A percentile compares a stretch with the other conserved stretches of the same genome.
These are phyloP conservation scores for Colletotrichum magnum DNA, from an alignment of 2,329 filamentous ascomycete species.

Conservation along the genomic window DNA sequence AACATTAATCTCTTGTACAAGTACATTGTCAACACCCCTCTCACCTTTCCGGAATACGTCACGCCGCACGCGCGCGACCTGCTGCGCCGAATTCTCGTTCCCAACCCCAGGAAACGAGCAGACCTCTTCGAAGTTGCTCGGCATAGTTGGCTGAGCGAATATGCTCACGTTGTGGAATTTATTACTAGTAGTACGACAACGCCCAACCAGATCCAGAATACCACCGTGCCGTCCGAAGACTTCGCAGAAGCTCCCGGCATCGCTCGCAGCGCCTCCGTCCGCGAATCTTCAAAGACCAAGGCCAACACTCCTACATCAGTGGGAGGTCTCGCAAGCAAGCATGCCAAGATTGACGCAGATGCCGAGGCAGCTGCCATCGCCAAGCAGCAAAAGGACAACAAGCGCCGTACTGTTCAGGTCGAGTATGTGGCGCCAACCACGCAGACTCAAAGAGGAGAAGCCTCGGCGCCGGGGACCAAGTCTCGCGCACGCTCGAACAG, in stretches of 20 bases:
- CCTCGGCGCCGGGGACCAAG: conserved; percentile 46
- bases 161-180: conserved; percentile 95
- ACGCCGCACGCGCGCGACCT: conserved; percentile 96
- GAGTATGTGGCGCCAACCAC: conserved; percentile 96
- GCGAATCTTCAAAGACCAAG: conserved; percentile 84
- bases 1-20: conserved; percentile 99
- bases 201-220: conserved; percentile 86
- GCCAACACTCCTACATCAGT: conserved; percentile 62
- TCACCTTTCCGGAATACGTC: conserved; percentile 99
- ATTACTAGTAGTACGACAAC: conserved; percentile 97
- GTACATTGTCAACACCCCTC: conserved; percentile 96
- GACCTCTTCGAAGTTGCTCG: conserved; percentile 97
- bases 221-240: conserved; percentile 73
- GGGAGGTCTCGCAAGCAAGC: conserved; percentile 79
- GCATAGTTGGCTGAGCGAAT: conserved; percentile 98
- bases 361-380: conserved; percentile 65
- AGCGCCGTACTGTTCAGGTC: conserved; percentile 94
- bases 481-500: conserved; percentile 64
- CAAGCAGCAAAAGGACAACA: conserved; percentile 85
- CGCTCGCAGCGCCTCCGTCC: conserved; percentile 85
- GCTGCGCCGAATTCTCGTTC: conserved; percentile 91
- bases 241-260: conserved; percentile 63
- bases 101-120: conserved; percentile 93
- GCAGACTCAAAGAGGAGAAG: conserved; percentile 80
- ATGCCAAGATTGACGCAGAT: conserved; percentile 80